Percentiles rank a stretch among this genome's conserved stretches.
Conservation (phyloP, 2,329 filamentous ascomycete genomes). For the Aspergillus ochraceoroseus region DNA sequence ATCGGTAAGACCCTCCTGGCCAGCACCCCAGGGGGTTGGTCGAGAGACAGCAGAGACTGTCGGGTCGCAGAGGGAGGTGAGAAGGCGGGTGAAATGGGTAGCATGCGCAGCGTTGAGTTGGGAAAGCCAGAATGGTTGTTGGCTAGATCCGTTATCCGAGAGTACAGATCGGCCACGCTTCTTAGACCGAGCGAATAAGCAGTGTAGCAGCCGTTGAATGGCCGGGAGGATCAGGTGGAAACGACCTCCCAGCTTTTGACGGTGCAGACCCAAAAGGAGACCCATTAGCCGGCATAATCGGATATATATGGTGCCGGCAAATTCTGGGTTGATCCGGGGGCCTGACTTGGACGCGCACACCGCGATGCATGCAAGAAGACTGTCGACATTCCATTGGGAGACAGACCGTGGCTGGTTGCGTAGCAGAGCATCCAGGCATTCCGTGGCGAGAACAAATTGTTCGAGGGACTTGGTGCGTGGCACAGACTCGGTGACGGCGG, state of each 20-base stretch:
- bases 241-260: constrained; percentile 55
- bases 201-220: constrained; percentile 52
- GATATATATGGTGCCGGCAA: constrained; percentile 46
- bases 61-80: constrained; percentile 59
- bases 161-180: constrained; percentile 31
- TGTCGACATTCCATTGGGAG: constrained; percentile 46
- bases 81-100: constrained; percentile 50
- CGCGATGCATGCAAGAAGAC: constrained; percentile 38
- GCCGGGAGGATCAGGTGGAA: constrained; percentile 55
- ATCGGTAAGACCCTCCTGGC: constrained; percentile 51
- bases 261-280: constrained; percentile 53
- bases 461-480: constrained; percentile 32
- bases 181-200: constrained; percentile 50
- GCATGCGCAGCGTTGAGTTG: constrained; percentile 44
- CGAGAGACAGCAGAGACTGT: constrained; percentile 52
- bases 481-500: constrained; percentile 32
- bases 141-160: constrained; percentile 21
- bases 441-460: constrained; percentile 39
- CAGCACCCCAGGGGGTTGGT: constrained; percentile 29
- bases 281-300: constrained; percentile 53
- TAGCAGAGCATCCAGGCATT: constrained; percentile 39
- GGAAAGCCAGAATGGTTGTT: constrained; percentile 33
- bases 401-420: constrained; percentile 41
- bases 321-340: constrained; percentile 30
- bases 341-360: constrained; percentile 34